Percentiles rank a stretch among this genome's conserved stretches.
Evolutionary conservation across 768 basidiomycete species (phyloP).

Genomic region (Termitomyces sp.): DNA sequence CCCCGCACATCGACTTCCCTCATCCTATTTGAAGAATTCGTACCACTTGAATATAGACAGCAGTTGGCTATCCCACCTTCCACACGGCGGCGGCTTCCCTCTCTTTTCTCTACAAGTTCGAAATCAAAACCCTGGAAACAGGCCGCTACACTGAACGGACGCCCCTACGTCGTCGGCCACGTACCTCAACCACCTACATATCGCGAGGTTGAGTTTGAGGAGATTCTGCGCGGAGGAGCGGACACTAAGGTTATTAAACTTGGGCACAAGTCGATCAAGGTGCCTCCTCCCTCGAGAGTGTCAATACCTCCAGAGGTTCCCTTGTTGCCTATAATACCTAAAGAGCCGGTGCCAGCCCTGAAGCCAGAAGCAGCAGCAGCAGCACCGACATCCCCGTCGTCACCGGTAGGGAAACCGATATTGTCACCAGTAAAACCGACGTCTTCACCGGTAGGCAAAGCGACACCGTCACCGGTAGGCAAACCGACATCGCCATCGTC

Average conservation of each 20-base stretch:
- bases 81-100: conserved; percentile 61
- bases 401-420: conserved; percentile 17
- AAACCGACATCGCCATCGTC: too few relatives aligned
- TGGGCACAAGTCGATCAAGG: conserved; percentile 22
- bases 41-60: conserved; percentile 83
- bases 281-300: conserved; percentile 2
- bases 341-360: background rate
- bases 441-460: conserved; percentile 15
- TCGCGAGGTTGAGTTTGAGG: conserved; percentile 79
- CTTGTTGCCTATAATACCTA: too few relatives aligned
- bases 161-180: conserved; percentile 66
- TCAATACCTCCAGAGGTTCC: background rate
- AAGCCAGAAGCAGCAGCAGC: accelerated
- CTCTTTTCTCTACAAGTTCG: conserved; percentile 54
- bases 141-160: conserved; percentile 77
- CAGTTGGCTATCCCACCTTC: conserved; percentile 58
- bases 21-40: conserved; percentile 90
- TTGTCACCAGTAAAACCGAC: too few relatives aligned
- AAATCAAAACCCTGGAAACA: conserved; percentile 72
- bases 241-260: conserved; percentile 44
- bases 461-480: conserved; percentile 15
- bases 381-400: too few relatives aligned
- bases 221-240: conserved; percentile 55
- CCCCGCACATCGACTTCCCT: conserved; percentile 71
- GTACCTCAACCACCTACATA: conserved; percentile 48